These are phyloP conservation scores for Maudiozyma humilis DNA, from an alignment of 1,139 yeast genomes.

Conservation along the genomic window DNA sequence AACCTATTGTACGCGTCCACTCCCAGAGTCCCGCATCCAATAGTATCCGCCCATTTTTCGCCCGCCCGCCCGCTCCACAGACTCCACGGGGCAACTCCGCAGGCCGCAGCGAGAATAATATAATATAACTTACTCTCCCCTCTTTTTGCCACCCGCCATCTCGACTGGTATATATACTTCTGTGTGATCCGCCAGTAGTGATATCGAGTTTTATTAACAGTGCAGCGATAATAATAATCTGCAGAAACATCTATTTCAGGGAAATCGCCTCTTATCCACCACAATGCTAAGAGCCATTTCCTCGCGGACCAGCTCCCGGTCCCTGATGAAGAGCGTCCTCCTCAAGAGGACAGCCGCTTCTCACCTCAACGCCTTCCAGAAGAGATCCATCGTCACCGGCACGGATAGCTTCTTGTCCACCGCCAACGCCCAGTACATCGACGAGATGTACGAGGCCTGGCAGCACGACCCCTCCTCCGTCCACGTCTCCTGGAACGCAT, in stretches of 20 bases:
- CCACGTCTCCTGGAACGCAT: slow-evolving; percentile 93
- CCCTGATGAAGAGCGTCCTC: slow-evolving; percentile 5
- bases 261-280: background rate
- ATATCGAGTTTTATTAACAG: no score
- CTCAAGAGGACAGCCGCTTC: slow-evolving; percentile 2
- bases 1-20: no score
- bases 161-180: background rate
- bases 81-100: background rate
- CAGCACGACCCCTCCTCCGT: slow-evolving; percentile 80
- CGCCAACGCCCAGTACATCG: slow-evolving; percentile 84
- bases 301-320: slow-evolving; percentile 5
- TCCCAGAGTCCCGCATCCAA: no score
- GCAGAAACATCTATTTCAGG: no score
- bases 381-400: slow-evolving; percentile 10
- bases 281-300: slow-evolving; percentile 8
- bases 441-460: slow-evolving; percentile 97
- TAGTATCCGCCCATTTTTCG: background rate
- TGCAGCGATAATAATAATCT: no score
- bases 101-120: background rate
- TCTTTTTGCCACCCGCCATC: background rate
- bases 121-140: background rate
- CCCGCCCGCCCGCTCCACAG: background rate
- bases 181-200: no score
- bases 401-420: slow-evolving; percentile 73
- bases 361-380: background rate